Base-by-base conservation (phyloP, 2,329 filamentous ascomycete species). In the Botrytis byssoidea region DNA sequence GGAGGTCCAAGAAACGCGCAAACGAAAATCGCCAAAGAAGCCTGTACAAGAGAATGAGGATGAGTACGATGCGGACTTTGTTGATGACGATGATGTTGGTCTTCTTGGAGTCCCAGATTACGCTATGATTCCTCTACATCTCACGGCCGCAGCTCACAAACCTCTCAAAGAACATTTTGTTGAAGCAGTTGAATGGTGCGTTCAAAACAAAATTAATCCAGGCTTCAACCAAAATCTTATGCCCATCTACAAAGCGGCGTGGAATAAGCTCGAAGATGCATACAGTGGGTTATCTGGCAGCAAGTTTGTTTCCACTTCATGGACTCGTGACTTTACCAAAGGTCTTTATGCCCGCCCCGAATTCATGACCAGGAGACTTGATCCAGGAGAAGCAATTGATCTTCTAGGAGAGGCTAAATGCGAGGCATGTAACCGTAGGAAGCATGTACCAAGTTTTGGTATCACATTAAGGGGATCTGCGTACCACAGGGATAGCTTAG, bases 111-210 rank as follows among this genome's bases (percentile, higher is more conserved):
- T 88, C 0, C 89, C 87, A 2, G 83, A 85, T 16, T 81, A 83
- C 37, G 46, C 55, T 29, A 70, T 81, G 9, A 88, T 93, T 3
- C 93, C 93, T 0, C 84, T 95, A 1, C 84, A 92, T 77, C 94
- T 93, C 80, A 92, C 90, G 0, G 83, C 86, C 5, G 86, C 91
- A 73, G 87, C 89, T 0, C 89, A 90, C 75, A 90, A 90, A 77
- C 91, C 91, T 69, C 84, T 91, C 0, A 90, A 90, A 76, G 90
- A 93, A 57, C 88, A 94, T 68, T 95, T 95, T 83, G 88, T 88
- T 66, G 89, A 91, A 77, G 91, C 89, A 0, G 85, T 95, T 2
- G 92, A 94, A 80, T 95, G 92, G 92, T 91, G 95, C 83, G 90
- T 95, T 3, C 92, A 94, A 78, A 92, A 92, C 79, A 91, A 91